Conservation (phyloP, 192 early-diverging fungal species). For the Linnemannia hyalina region DNA sequence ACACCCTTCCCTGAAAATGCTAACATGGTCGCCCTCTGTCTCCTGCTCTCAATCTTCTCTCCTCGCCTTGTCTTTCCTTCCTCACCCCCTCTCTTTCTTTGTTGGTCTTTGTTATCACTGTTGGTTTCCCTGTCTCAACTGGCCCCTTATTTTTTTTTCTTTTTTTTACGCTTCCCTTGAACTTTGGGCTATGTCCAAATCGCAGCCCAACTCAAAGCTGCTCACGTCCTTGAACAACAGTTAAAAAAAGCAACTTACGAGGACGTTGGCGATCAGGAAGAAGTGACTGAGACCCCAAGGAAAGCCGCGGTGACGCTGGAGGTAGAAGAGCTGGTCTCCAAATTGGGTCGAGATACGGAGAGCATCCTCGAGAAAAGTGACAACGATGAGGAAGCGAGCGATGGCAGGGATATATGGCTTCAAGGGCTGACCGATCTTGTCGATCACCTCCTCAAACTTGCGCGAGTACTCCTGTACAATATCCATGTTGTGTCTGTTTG, state of each 20-base stretch:
- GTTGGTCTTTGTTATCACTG: background rate
- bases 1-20: background rate
- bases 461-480: slow-evolving; percentile 63
- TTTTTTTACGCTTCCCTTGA: background rate
- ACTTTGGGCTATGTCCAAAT: background rate
- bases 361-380: slow-evolving; percentile 96
- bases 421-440: slow-evolving; percentile 79
- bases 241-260: slow-evolving; percentile 56
- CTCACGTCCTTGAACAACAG: background rate
- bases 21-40: background rate
- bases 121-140: background rate
- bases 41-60: background rate
- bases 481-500: slow-evolving; percentile 45
- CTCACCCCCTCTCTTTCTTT: background rate
- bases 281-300: slow-evolving; percentile 85
- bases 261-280: slow-evolving; percentile 87
- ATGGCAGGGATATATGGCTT: slow-evolving; percentile 94
- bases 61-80: background rate
- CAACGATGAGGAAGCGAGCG: slow-evolving; percentile 94
- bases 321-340: slow-evolving; percentile 88
- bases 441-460: slow-evolving; percentile 83
- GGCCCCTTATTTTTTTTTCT: background rate
- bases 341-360: slow-evolving; percentile 92
- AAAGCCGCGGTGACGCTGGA: slow-evolving; percentile 86
- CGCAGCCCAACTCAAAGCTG: background rate